Base-by-base conservation (phyloP, 441 rosid species). In the Erodium trifolium region DNA sequence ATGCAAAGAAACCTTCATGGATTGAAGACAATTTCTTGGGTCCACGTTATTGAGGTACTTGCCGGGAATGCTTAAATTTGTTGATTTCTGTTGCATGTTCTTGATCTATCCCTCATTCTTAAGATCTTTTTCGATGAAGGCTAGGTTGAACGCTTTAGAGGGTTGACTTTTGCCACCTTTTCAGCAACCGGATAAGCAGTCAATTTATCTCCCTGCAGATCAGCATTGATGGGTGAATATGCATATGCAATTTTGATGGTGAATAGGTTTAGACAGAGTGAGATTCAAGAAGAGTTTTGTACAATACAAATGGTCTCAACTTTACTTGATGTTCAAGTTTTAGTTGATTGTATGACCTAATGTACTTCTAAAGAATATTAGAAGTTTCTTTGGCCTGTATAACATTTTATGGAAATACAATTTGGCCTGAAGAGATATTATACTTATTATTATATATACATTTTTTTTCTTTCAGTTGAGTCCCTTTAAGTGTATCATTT, bases 1-100 rank as follows among this genome's bases (percentile, higher is more conserved):
- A 91, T 68, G 96, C 97, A 16, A 91, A 83, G 85, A 83, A 83
- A 81, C 97, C 97, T 70, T 76, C 89, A 4, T 93, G 89, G 77
- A 41, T 88, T 10, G 80, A 85, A 51, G 76, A 84, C 67, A 80
- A 81, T 67, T 82, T 80, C n/a, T 34, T 79, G 6, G 75, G 66
- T 59, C 72, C 71, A 12, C 79, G 72, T 66, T 68, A 75, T 68
- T 84, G 5, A 51, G 37, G 37, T 34, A 34, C 37, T 34, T 34
- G 37, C 37, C 37, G 5, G 5, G 37, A 34, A 34, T 34, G 5
- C 37, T 5, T 34, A 34, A 5, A 34, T 34, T 34, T 34, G 37
- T 34, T 34, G 37, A 3, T 34, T 34, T 2, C 37, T 34, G 4
- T 49, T 49, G 57, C 57, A 49, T 12, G 17, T 12, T 41, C 47